These are phyloP conservation scores for Pythium aquatile DNA, from an alignment of 352 stramenopile genomes.

Conservation along the genomic window DNA sequence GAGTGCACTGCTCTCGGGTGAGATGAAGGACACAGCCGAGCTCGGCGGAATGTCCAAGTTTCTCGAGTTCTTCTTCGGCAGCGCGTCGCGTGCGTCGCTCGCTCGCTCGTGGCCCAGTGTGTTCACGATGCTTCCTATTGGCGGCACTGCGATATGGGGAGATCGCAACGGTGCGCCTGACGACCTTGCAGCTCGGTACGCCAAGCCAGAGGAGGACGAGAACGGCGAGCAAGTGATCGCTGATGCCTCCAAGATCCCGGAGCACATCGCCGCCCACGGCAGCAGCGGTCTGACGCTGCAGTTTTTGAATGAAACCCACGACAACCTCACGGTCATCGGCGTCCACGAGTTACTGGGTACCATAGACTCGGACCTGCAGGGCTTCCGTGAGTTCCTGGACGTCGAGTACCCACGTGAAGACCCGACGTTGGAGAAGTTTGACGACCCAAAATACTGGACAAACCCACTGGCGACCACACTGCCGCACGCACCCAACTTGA, in stretches of 20 bases:
- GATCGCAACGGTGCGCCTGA: conserved; percentile 48
- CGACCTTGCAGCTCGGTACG: conserved; percentile 61
- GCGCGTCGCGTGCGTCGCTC: conserved; percentile 49
- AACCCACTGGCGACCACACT: conserved; percentile 88
- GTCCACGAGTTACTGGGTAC: conserved; percentile 48
- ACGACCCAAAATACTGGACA: conserved; percentile 74
- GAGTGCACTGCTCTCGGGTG: conserved; percentile 90
- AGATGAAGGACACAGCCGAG: conserved; percentile 95
- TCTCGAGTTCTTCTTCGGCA: conserved; percentile 77
- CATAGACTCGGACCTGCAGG: conserved; percentile 48
- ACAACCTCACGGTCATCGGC: conserved; percentile 53
- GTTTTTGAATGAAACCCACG: conserved; percentile 49
- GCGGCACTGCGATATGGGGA: conserved; percentile 90
- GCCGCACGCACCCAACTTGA: conserved; percentile 89
- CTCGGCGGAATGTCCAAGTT: conserved; percentile 85
- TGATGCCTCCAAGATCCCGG: conserved; percentile 33
- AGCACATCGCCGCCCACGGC: conserved; percentile 46
- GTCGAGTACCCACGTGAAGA: conserved; percentile 44
- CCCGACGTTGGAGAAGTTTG: conserved; percentile 46
- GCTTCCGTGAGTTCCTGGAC: conserved; percentile 44
- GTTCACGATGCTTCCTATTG: conserved; percentile 92
- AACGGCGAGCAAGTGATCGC: conserved; percentile 28
- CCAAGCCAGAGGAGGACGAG: conserved; percentile 30
- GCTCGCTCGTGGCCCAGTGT: conserved; percentile 81
- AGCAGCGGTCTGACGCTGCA: conserved; percentile 51